A percentile compares a stretch with the other conserved stretches of the same genome.
phyloP scores from a whole-genome alignment of 192 early-diverging fungal species.

The Coemansia sp. region DNA sequence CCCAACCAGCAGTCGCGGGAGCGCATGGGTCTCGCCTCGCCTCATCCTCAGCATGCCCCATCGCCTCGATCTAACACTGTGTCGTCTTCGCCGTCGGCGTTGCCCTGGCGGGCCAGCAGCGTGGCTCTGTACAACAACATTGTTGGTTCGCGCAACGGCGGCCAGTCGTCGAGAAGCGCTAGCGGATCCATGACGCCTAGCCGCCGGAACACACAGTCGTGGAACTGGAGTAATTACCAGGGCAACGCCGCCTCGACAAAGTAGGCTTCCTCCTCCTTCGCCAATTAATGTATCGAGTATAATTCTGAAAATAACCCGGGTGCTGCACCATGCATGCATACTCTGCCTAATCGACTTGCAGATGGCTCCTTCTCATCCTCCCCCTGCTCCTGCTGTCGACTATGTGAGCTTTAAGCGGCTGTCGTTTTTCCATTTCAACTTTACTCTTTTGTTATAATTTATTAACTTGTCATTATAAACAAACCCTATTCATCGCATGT shows the following conservation, averaged over 20 bases:
- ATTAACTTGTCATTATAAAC: not conserved
- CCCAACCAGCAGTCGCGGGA: conserved; percentile 33
- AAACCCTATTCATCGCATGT: not conserved
- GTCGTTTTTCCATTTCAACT: not conserved
- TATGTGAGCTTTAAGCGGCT: not conserved
- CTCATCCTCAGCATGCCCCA: not conserved
- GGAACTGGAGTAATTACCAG: conserved; percentile 18
- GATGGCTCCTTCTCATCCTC: not conserved
- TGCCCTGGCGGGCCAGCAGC: conserved; percentile 20
- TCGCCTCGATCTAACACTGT: conserved; percentile 20
- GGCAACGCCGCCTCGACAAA: conserved; percentile 2
- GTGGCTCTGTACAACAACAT: conserved; percentile 11
- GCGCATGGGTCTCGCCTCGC: conserved; percentile 12
- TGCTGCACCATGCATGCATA: not conserved
- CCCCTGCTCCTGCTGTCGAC: not conserved
- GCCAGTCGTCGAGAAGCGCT: not conserved
- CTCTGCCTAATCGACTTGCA: not conserved
- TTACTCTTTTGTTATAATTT: not conserved
- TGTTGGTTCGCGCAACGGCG: conserved; percentile 9
- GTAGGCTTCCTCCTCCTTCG: too few relatives aligned
- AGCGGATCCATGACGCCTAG: conserved; percentile 4
- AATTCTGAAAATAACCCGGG: not conserved
- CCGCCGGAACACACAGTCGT: conserved; percentile 34
- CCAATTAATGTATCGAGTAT: not conserved
- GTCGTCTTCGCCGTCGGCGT: not conserved